Conservation (phyloP, 2,329 filamentous ascomycete genomes). For the Pyricularia sp. region DNA sequence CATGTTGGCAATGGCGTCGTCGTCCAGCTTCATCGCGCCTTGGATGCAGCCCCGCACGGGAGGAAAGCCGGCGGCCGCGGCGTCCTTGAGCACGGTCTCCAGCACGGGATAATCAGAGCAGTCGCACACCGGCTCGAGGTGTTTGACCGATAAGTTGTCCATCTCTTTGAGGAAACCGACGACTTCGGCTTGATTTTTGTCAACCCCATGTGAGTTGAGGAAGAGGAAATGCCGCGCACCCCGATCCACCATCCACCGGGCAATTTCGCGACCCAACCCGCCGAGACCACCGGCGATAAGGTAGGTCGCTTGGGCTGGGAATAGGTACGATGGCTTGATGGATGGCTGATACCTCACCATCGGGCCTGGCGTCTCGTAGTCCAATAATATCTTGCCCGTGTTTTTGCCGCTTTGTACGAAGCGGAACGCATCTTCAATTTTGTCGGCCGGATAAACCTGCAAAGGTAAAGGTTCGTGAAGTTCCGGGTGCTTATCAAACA, state of each 20-base stretch:
- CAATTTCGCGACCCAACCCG: conserved; percentile 11
- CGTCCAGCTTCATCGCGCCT: conserved; percentile 23
- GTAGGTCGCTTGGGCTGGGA: too few relatives aligned
- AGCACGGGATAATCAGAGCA: conserved; percentile 28
- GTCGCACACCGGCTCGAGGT: conserved; percentile 27
- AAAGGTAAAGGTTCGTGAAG: too few relatives aligned
- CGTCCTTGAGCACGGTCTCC: conserved; percentile 10
- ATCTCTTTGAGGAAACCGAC: conserved; percentile 24
- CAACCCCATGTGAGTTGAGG: not conserved
- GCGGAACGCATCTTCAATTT: too few relatives aligned
- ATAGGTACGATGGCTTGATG: too few relatives aligned
- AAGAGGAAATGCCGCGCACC: conserved; percentile 12
- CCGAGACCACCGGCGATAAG: conserved; percentile 15
- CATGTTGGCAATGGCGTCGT: conserved; percentile 34
- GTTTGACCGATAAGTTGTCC: conserved; percentile 19
- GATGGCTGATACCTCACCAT: too few relatives aligned
- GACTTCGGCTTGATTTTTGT: conserved; percentile 15
- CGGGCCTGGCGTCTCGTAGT: too few relatives aligned
- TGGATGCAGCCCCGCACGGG: conserved; percentile 23
- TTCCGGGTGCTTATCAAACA: too few relatives aligned
- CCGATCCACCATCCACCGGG: conserved; percentile 13
- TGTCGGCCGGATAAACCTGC: too few relatives aligned
- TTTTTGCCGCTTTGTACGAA: too few relatives aligned
- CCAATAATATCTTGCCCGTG: too few relatives aligned
- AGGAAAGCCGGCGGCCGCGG: conserved; percentile 13